phyloP scores from a whole-genome alignment of 164 flowering plant species.

The Macadamia tetraphylla region DNA sequence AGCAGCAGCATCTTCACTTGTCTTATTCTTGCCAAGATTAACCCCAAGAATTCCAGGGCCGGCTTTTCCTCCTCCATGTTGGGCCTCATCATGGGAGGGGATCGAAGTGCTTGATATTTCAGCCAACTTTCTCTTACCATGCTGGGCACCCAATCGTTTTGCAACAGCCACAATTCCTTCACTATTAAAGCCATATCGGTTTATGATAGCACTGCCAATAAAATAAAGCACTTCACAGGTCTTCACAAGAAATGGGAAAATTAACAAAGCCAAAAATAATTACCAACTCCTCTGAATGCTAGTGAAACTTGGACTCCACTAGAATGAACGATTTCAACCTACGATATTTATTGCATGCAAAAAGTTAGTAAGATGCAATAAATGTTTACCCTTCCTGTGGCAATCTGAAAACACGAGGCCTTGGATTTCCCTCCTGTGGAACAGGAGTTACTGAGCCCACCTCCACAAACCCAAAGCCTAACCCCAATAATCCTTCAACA shows the following conservation, averaged over 20 bases:
- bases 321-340: background rate
- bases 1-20: slow-evolving; percentile 93
- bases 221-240: slow-evolving; percentile 10
- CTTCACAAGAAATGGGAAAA: background rate
- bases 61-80: slow-evolving; percentile 94
- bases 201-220: slow-evolving; percentile 81
- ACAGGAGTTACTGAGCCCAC: slow-evolving; percentile 97
- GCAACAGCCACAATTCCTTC: slow-evolving; percentile 96
- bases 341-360: background rate
- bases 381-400: slow-evolving; percentile 71
- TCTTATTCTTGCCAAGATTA: slow-evolving; percentile 94
- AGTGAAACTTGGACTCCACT: background rate
- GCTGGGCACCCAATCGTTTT: slow-evolving; percentile 90
- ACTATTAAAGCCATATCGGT: slow-evolving; percentile 92
- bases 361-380: slow-evolving; percentile 11
- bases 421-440: slow-evolving; percentile 97
- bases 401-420: slow-evolving; percentile 91
- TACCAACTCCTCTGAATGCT: background rate
- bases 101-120: slow-evolving; percentile 67
- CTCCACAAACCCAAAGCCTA: slow-evolving; percentile 98
- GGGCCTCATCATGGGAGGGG: slow-evolving; percentile 45
- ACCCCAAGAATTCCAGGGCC: slow-evolving; percentile 99
- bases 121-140: slow-evolving; percentile 89
- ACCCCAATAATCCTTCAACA: slow-evolving; percentile 81
- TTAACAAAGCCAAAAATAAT: slow-evolving; percentile 3